Base-by-base conservation (phyloP, 495 filamentous ascomycete species). In the Aspergillus steynii region DNA sequence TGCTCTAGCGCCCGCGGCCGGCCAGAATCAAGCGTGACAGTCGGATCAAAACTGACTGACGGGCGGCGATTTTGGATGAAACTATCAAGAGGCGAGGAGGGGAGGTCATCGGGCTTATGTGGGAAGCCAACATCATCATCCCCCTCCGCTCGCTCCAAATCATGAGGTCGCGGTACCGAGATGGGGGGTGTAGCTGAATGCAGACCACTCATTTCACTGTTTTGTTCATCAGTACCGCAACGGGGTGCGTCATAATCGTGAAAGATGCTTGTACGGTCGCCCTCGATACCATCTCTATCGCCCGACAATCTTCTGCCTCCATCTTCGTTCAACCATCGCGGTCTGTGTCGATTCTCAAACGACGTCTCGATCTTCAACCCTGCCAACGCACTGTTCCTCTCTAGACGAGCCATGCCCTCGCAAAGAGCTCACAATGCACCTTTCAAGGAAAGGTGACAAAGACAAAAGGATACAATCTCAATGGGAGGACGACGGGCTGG, bases 131-230 rank as follows among this genome's bases (percentile, higher is more conserved):
- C 64, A 58, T 69, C 66, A 31, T 68, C 67, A 10, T 42, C 37
- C 37, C 9, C 37, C 37, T 42, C 37, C 49, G 32, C 55, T 7
- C 61, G 51, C 50, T 66, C 67, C 25, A 50, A 6, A 25, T 77
- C 72, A 62, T 74, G 71, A 58, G 67, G 62, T 54, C 78, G 78
- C 53, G 78, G 78, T 46, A 81, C 78, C 29, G 74, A 77, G 37
- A 81, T 81, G 42, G 78, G 78, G 61, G 76, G 75, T 47, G 78
- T 81, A 59, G 66, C 73, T 63, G 77, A 80, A 68, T 80, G 77
- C 51, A 80, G 68, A 63, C 76, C 74, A 66, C 63, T 77, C 66
- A 78, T 68, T 54, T 72, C 71, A 77, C 75, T 81, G 70, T 65
- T 68, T 65, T 78, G 76, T 67, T 77, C 70, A 75, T 81, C 72